Evolutionary conservation across 2,329 filamentous ascomycete genomes (phyloP).

Genomic region (Fusarium sp.): DNA sequence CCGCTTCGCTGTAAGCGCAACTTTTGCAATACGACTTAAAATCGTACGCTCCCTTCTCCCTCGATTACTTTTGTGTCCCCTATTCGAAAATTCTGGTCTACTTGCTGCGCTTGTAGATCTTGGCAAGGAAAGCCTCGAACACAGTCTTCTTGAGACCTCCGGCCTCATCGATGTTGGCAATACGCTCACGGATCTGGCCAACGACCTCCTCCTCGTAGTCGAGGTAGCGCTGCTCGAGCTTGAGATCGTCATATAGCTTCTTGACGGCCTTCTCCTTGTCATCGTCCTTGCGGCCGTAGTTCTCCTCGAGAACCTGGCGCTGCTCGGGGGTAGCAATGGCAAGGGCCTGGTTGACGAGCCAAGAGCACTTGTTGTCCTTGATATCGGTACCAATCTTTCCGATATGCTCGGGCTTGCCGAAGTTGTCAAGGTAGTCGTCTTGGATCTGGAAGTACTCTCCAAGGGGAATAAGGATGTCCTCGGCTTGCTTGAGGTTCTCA

Average conservation of each 20-base stretch:
- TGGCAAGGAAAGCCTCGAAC: constrained; percentile 89
- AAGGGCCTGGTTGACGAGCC: constrained; percentile 96
- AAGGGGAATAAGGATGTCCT: constrained; percentile 94
- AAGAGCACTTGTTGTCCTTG: constrained; percentile 99
- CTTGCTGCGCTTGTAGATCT: constrained; percentile 99
- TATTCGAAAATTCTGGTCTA: constrained; percentile 59
- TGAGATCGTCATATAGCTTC: constrained; percentile 86
- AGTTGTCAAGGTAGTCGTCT: constrained; percentile 99
- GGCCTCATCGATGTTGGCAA: constrained; percentile 84
- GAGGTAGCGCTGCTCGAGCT: constrained; percentile 85
- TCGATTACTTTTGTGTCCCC: constrained; percentile 13
- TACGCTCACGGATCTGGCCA: constrained; percentile 79
- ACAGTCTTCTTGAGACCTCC: constrained; percentile 90
- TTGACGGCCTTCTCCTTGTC: constrained; percentile 88
- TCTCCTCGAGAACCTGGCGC: constrained; percentile 86
- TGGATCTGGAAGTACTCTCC: constrained; percentile 99
- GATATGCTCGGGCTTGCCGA: constrained; percentile 90
- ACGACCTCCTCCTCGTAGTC: constrained; percentile 92
- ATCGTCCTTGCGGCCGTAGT: constrained; percentile 94
- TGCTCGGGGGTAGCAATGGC: constrained; percentile 85
- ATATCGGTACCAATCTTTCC: constrained; percentile 99
- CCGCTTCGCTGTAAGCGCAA: constrained; percentile 16
- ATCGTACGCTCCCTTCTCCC: constrained; percentile 6
- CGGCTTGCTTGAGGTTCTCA: constrained; percentile 88
- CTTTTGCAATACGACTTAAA: constrained; percentile 14